Evolutionary conservation across 106 monocot genomes (phyloP).

Genomic region (Acanthochlamys bracteata): DNA sequence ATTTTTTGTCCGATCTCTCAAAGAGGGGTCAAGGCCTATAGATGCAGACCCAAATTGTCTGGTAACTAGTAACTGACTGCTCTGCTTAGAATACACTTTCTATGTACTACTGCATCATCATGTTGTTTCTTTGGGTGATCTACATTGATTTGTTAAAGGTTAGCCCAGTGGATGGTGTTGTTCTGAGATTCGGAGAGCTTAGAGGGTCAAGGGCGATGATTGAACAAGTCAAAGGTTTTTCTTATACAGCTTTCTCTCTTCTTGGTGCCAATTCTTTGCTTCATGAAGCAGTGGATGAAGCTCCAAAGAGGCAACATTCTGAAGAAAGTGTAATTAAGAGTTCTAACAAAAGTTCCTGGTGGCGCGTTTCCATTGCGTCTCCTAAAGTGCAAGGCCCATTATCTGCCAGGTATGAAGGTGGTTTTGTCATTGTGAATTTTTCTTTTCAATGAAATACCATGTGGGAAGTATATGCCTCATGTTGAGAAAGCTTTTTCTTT

Average conservation of each 20-base stretch:
- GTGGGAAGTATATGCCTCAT: no score
- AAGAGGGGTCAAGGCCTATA: constrained; percentile 73
- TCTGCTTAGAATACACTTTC: constrained; percentile 8
- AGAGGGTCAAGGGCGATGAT: constrained; percentile 65
- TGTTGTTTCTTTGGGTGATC: neutral
- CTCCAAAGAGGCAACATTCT: constrained; percentile 15
- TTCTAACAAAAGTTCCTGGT: constrained; percentile 56
- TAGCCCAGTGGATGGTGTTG: constrained; percentile 84
- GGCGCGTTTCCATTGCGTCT: constrained; percentile 65
- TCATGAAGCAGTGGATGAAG: constrained; percentile 36
- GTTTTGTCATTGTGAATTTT: neutral
- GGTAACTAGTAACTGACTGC: constrained; percentile 88
- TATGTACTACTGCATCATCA: neutral
- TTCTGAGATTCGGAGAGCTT: constrained; percentile 65
- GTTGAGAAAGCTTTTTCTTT: no score
- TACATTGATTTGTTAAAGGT: constrained; percentile 35
- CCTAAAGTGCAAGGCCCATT: constrained; percentile 46
- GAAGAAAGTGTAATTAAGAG: constrained; percentile 25
- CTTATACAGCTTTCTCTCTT: constrained; percentile 87
- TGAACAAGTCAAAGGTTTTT: constrained; percentile 97
- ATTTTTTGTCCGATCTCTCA: constrained; percentile 66
- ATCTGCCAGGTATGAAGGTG: constrained; percentile 31
- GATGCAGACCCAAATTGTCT: constrained; percentile 79
- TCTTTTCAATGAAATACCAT: no score
- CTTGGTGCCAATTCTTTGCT: constrained; percentile 64